Base-by-base conservation (phyloP, 306 rosid species). In the Castanopsis chinensis region DNA sequence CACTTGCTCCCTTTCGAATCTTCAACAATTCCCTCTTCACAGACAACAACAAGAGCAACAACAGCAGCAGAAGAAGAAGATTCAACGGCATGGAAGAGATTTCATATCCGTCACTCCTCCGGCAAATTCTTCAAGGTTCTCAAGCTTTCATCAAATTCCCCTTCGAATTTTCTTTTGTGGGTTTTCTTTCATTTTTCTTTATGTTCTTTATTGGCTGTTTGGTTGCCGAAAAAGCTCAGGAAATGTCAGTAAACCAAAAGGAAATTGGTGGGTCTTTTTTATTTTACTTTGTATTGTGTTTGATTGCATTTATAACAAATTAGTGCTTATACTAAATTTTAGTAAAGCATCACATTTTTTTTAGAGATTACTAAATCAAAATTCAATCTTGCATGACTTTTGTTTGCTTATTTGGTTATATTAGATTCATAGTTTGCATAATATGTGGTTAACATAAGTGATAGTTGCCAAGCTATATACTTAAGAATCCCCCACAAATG, bases 41-140 rank as follows among this genome's bases (percentile, higher is more conserved):
- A 85, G 18, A 0, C 64, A 18, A 45, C 13, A 45, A 13, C 53
- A 10, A 13, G 5, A 49, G 58, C 64, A 18, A 49, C 14, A 49
- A 1, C 5, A 2, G 53, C 53, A 12, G 58, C 60, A 37, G 21
- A 88, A 15, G 83, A 82, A 37, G 63, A 85, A 2, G 95, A 92
- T 73, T 91, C 89, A 1, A 73, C 77, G 49, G 96, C 99, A 1
- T 95, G 98, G 98, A 87, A 80, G 60, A 86, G 80, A 52, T 95
- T 95, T 82, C 97, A 92, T 84, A 76, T n/a, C 60, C 97, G 98
- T 27, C 99, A 95, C 72, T 82, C 92, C 75, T 82, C 99, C 20
- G 99, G 97, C 0, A 95, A 84, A 88, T 95, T 95, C 91, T 95
- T 95, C 87, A 95, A 92, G 97, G 96, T 92, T 43, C 53, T 49